phyloP scores from a whole-genome alignment of 495 filamentous ascomycete genomes.

The Monascus purpureus region DNA sequence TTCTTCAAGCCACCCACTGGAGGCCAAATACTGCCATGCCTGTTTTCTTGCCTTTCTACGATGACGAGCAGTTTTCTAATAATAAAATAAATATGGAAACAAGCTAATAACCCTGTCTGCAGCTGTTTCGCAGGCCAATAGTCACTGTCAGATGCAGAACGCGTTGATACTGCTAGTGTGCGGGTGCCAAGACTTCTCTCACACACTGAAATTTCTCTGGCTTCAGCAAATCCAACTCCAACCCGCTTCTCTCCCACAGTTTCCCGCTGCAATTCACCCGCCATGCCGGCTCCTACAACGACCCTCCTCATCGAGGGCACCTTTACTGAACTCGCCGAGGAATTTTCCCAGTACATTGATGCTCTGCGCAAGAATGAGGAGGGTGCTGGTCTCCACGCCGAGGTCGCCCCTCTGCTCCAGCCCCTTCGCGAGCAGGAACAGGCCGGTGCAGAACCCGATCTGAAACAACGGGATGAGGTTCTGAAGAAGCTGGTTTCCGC shows the following conservation, averaged over 20 bases:
- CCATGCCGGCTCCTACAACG: slow-evolving; percentile 39
- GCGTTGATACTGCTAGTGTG: too few relatives aligned
- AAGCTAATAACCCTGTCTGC: too few relatives aligned
- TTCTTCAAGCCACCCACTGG: too few relatives aligned
- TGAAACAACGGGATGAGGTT: slow-evolving; percentile 65
- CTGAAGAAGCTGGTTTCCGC: slow-evolving; percentile 77
- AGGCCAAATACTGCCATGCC: too few relatives aligned
- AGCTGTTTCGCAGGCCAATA: too few relatives aligned
- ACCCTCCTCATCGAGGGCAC: slow-evolving; percentile 80
- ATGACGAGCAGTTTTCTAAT: too few relatives aligned
- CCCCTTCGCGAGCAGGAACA: slow-evolving; percentile 39
- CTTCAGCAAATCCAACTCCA: slow-evolving; percentile 16
- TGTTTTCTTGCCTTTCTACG: too few relatives aligned
- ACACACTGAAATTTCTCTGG: slow-evolving; percentile 35
- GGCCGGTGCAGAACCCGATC: slow-evolving; percentile 25
- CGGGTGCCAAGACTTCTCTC: slow-evolving; percentile 30
- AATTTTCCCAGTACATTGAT: slow-evolving; percentile 77
- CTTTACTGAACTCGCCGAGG: slow-evolving; percentile 77
- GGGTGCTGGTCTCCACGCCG: slow-evolving; percentile 44
- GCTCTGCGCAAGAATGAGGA: slow-evolving; percentile 42
- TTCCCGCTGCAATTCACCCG: slow-evolving; percentile 5
- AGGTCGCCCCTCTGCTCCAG: slow-evolving; percentile 58
- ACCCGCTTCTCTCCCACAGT: slow-evolving; percentile 9
- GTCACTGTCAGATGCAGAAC: too few relatives aligned
- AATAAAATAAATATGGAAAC: too few relatives aligned